These are phyloP conservation scores for Stagonosporopsis rhizophila DNA, from an alignment of 2,329 filamentous ascomycete genomes.

Conservation along the genomic window DNA sequence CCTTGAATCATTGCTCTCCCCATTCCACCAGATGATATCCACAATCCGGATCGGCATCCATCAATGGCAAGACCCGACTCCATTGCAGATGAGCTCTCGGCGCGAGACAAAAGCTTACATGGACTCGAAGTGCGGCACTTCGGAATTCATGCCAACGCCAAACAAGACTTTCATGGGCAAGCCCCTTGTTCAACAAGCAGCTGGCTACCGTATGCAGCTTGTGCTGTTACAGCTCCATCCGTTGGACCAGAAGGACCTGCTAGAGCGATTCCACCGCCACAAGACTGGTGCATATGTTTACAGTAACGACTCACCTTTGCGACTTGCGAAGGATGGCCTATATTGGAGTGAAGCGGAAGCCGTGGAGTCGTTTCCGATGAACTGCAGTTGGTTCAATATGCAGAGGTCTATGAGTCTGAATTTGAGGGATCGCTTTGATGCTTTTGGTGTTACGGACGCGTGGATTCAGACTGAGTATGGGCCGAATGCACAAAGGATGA, in stretches of 20 bases:
- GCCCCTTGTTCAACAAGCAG: constrained; percentile 7
- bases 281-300: constrained; percentile 12
- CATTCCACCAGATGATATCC: constrained; percentile 7
- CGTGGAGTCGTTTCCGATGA: constrained; percentile 3
- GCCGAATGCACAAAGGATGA: constrained; percentile 2
- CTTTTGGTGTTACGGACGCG: constrained; percentile 14
- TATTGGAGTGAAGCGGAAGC: constrained; percentile 7
- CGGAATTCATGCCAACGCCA: constrained; percentile 8
- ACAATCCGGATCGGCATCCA: constrained; percentile 15
- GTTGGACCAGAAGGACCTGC: constrained; percentile 3
- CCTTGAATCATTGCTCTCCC: constrained; percentile 5
- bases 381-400: constrained; percentile 19
- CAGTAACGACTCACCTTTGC: neutral
- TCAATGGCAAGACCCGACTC: constrained; percentile 14
- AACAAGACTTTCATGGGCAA: constrained; percentile 12
- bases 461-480: constrained; percentile 17
- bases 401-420: constrained; percentile 15
- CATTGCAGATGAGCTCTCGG: constrained; percentile 13
- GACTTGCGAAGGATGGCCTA: neutral
- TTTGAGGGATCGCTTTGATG: constrained; percentile 11
- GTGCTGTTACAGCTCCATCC: constrained; percentile 11
- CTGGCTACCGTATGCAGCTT: constrained; percentile 11
- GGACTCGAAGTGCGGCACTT: neutral
- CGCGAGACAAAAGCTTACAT: constrained; percentile 1
- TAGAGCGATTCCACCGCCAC: constrained; percentile 17